Evolutionary conservation across 768 basidiomycete genomes (phyloP).

Genomic region (Amanita brunnescens): DNA sequence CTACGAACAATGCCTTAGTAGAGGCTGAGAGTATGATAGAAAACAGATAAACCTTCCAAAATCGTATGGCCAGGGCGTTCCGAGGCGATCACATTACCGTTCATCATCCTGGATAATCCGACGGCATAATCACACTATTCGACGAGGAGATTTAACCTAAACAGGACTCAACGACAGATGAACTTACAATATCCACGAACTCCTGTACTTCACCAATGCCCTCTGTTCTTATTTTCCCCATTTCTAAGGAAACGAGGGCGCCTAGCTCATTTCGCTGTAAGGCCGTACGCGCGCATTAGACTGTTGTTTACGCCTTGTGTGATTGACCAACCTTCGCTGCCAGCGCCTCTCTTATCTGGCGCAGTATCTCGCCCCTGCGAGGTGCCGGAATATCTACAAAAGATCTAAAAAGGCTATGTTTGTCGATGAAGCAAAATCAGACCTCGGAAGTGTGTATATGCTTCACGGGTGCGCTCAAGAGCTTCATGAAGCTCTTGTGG

Average conservation of each 20-base stretch:
- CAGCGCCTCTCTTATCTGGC: slow-evolving; percentile 81
- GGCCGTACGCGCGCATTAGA: slow-evolving; percentile 10
- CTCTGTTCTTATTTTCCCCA: slow-evolving; percentile 89
- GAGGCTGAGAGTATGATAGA: slow-evolving; percentile 8
- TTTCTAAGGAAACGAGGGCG: slow-evolving; percentile 76
- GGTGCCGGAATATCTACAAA: slow-evolving; percentile 65
- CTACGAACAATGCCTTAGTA: slow-evolving; percentile 30
- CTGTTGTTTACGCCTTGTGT: slow-evolving; percentile 2
- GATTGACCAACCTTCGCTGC: slow-evolving; percentile 53
- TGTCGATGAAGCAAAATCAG: background rate
- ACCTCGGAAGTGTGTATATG: slow-evolving; percentile 60
- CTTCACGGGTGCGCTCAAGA: slow-evolving; percentile 64
- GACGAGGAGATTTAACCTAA: background rate
- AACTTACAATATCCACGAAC: slow-evolving; percentile 82
- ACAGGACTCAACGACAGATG: background rate
- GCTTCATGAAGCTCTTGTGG: slow-evolving; percentile 64
- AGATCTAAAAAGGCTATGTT: background rate
- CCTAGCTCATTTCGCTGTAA: slow-evolving; percentile 68
- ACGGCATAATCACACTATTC: slow-evolving; percentile 87
- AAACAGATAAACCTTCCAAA: slow-evolving; percentile 55
- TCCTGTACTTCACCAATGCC: slow-evolving; percentile 93
- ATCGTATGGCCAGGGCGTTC: slow-evolving; percentile 89
- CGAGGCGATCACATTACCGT: slow-evolving; percentile 78
- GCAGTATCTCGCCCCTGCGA: slow-evolving; percentile 76
- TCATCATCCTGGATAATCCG: slow-evolving; percentile 91